Percentiles rank a stretch among this genome's conserved stretches.
Conservation (phyloP, 331 rosid species). For the Prunus yedoensis region DNA sequence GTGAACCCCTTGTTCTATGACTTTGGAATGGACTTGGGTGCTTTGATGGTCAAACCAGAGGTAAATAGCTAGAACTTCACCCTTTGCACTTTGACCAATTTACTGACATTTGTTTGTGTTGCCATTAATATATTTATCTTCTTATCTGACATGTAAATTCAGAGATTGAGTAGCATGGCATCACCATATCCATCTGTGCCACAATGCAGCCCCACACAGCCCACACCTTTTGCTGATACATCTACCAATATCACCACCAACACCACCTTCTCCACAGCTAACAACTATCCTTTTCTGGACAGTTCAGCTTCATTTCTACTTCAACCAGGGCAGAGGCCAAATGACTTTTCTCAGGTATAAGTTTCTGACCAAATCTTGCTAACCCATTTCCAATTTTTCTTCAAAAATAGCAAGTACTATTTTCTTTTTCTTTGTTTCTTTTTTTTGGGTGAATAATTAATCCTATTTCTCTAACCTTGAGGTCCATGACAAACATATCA, state of each 20-base stretch:
- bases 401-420: not conserved
- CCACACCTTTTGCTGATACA: too few relatives aligned
- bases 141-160: too few relatives aligned
- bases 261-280: too few relatives aligned
- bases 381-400: not conserved
- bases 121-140: too few relatives aligned
- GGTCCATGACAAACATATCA: slow-evolving; percentile 21
- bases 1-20: slow-evolving; percentile 60
- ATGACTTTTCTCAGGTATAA: slow-evolving; percentile 49
- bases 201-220: too few relatives aligned
- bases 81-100: too few relatives aligned
- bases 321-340: slow-evolving; percentile 44
- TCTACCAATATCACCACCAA: too few relatives aligned
- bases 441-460: not conserved
- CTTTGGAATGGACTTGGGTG: slow-evolving; percentile 54
- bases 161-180: too few relatives aligned
- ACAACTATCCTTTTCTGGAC: slow-evolving; percentile 13
- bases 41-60: slow-evolving; percentile 38
- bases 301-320: slow-evolving; percentile 43
- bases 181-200: too few relatives aligned
- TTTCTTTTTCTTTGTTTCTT: not conserved
- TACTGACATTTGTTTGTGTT: too few relatives aligned
- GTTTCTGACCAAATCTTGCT: not conserved
- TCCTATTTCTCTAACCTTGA: slow-evolving; percentile 4
- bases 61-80: too few relatives aligned